Percentiles rank a stretch among this genome's conserved stretches.
Evolutionary conservation across 352 stramenopile species (phyloP).

Genomic region (Paralagenidium karlingii): DNA sequence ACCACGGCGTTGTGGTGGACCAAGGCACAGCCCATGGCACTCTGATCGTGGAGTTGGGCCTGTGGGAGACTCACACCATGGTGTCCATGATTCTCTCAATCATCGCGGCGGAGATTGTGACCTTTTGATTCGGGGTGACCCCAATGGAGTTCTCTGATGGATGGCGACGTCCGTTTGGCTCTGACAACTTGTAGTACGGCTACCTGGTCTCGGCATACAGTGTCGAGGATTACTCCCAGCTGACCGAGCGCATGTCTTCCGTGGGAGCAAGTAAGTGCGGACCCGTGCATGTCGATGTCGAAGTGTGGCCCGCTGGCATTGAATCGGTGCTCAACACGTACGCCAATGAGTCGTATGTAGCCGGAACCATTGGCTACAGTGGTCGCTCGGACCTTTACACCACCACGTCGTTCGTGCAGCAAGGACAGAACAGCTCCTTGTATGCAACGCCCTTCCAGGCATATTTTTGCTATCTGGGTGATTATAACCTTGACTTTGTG

Average conservation of each 20-base stretch:
- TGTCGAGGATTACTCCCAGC: neutral
- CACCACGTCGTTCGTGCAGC: slow-evolving; percentile 15
- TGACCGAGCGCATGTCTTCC: neutral
- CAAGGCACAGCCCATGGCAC: slow-evolving; percentile 11
- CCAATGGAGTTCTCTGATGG: neutral
- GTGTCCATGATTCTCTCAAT: slow-evolving; percentile 28
- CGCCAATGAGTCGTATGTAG: slow-evolving; percentile 25
- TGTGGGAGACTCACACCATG: slow-evolving; percentile 20
- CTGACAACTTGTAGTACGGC: neutral
- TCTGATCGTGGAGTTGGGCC: slow-evolving; percentile 28
- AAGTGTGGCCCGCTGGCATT: too few species aligned
- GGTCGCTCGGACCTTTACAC: slow-evolving; percentile 24
- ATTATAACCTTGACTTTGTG: slow-evolving; percentile 19
- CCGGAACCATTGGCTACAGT: slow-evolving; percentile 14
- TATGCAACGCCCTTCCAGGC: slow-evolving; percentile 21
- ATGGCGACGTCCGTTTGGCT: neutral
- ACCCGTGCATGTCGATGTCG: slow-evolving; percentile 41
- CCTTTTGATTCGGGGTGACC: neutral
- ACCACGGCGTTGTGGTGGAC: slow-evolving; percentile 4
- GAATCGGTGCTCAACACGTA: slow-evolving; percentile 11
- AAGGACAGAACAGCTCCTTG: slow-evolving; percentile 11
- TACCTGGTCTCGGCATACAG: too few species aligned
- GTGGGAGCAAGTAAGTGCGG: slow-evolving; percentile 7
- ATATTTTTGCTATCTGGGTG: slow-evolving; percentile 57
- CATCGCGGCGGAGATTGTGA: slow-evolving; percentile 28